These are phyloP conservation scores for Fomitopsis schrenkii DNA, from an alignment of 1,284 basidiomycete genomes.

Conservation along the genomic window DNA sequence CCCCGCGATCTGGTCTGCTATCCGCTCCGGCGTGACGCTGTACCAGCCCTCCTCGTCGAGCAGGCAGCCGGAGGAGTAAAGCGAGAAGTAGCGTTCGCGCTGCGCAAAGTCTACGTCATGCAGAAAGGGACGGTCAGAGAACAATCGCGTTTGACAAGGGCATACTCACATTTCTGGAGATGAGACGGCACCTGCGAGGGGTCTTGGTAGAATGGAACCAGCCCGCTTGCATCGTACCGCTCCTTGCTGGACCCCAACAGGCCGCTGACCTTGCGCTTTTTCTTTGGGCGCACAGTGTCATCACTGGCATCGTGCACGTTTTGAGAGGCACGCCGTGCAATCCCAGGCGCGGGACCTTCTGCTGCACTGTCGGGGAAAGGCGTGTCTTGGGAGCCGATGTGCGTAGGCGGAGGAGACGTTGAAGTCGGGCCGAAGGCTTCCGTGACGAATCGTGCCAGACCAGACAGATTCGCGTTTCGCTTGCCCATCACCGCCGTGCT, in stretches of 20 bases:
- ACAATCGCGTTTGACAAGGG: too few species aligned
- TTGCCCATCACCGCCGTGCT: slow-evolving; percentile 23
- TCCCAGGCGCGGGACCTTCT: background rate
- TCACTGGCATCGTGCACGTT: background rate
- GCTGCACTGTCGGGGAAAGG: background rate
- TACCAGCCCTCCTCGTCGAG: slow-evolving; percentile 94
- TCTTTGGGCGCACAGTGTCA: slow-evolving; percentile 17
- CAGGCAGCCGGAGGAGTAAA: slow-evolving; percentile 75
- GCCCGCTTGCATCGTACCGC: slow-evolving; percentile 62
- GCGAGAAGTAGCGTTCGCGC: slow-evolving; percentile 75
- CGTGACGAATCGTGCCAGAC: slow-evolving; percentile 47
- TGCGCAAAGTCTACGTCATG: slow-evolving; percentile 73
- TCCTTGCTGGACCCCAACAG: slow-evolving; percentile 29
- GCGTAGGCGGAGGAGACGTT: background rate
- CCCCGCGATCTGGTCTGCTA: slow-evolving; percentile 90
- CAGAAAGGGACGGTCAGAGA: too few species aligned
- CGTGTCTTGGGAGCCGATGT: background rate
- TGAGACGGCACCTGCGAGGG: slow-evolving; percentile 67
- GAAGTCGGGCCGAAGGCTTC: slow-evolving; percentile 31
- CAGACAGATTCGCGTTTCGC: slow-evolving; percentile 40
- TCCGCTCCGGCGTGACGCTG: slow-evolving; percentile 90
- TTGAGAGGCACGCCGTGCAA: background rate
- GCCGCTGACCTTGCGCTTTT: slow-evolving; percentile 29
- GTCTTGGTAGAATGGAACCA: slow-evolving; percentile 67
- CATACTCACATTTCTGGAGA: slow-evolving; percentile 74